Evolutionary conservation across 768 basidiomycete species (phyloP).

Genomic region (Rhodotorula graminis): DNA sequence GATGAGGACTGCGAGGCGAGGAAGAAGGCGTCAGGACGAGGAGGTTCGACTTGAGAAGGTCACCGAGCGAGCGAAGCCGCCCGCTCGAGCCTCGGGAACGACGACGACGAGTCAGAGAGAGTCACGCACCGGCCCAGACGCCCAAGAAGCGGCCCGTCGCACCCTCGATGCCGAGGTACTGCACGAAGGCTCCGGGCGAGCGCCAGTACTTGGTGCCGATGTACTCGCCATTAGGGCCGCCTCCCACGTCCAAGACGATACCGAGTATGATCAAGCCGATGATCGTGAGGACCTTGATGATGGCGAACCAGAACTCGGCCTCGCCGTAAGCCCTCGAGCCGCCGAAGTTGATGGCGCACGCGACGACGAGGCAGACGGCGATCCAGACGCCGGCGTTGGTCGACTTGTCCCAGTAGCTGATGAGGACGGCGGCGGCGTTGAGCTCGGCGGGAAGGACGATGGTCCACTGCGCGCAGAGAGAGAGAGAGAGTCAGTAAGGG

Average conservation of each 20-base stretch:
- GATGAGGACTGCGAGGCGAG: background rate
- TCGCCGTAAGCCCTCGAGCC: conserved; percentile 40
- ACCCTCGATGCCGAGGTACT: conserved; percentile 51
- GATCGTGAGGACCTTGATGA: conserved; percentile 43
- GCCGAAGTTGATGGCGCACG: conserved; percentile 48
- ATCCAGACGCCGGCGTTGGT: conserved; percentile 47
- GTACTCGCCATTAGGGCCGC: conserved; percentile 53
- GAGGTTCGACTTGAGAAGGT: background rate
- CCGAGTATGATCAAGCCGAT: conserved; percentile 54
- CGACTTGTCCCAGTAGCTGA: conserved; percentile 65
- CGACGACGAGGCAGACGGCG: conserved; percentile 42
- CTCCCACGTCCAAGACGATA: conserved; percentile 48
- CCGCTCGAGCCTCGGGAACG: too few relatives aligned
- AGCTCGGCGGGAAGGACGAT: conserved; percentile 70
- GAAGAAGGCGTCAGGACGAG: background rate
- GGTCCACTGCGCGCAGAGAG: too few relatives aligned
- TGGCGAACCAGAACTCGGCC: conserved; percentile 57
- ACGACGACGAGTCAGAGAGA: conserved; percentile 48
- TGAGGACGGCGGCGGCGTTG: conserved; percentile 63
- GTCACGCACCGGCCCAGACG: conserved; percentile 55
- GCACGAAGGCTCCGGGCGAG: conserved; percentile 48
- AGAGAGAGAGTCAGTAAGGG: too few relatives aligned
- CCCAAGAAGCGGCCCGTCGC: conserved; percentile 70
- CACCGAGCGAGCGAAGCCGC: background rate
- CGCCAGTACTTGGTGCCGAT: conserved; percentile 58